Conservation (phyloP, 371 early-diverging fungal species). For the Apophysomyces ossiformis region DNA sequence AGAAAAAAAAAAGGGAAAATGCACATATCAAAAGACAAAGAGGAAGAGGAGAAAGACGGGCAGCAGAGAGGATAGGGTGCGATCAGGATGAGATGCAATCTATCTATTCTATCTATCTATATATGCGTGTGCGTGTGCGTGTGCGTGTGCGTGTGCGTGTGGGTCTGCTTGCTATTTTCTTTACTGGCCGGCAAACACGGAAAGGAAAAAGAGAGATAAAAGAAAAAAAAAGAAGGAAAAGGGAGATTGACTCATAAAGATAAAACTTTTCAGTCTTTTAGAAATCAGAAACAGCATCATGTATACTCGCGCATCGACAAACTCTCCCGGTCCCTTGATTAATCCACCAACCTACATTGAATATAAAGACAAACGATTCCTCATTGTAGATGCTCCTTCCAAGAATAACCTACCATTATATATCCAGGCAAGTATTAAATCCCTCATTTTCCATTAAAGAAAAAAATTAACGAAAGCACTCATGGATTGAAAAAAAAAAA, state of each 20-base stretch:
- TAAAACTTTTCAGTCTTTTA: not conserved
- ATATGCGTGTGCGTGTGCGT: no score
- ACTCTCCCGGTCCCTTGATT: conserved; percentile 39
- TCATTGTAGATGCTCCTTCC: conserved; percentile 59
- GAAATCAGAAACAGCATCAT: not conserved
- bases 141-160: no score
- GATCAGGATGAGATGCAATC: no score
- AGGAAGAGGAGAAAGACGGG: no score
- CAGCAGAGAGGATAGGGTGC: no score
- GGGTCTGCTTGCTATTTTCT: no score
- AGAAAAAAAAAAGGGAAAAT: no score
- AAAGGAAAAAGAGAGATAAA: not conserved
- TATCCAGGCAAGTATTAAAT: conserved; percentile 32
- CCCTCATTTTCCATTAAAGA: no score
- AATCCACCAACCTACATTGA: conserved; percentile 58
- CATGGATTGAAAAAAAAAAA: not conserved
- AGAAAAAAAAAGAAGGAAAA: not conserved
- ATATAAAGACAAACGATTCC: conserved; percentile 45
- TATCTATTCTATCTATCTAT: no score
- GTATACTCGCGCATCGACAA: conserved; percentile 20
- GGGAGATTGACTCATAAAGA: not conserved
- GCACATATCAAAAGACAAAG: no score
- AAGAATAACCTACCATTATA: conserved; percentile 54
- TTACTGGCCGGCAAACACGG: not conserved
- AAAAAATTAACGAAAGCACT: no score